Evolutionary conservation across 345 rosid species (phyloP).

Genomic region (Hirschfeldia incana): DNA sequence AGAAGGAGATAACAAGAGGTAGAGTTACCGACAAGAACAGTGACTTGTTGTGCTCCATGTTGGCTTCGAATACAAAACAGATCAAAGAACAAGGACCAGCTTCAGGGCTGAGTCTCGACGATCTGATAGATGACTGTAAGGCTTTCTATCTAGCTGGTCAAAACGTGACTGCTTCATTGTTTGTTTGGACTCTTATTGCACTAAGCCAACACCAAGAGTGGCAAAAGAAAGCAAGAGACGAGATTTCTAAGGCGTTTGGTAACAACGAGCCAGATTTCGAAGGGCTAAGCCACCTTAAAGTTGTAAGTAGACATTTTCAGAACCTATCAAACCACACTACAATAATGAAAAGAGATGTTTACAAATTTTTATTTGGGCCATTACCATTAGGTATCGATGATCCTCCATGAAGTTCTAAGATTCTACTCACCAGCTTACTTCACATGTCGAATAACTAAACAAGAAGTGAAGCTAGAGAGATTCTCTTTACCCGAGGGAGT

Average conservation of each 20-base stretch:
- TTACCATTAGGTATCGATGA: slow-evolving; percentile 37
- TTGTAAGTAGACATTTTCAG: slow-evolving; percentile 35
- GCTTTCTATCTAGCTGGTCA: slow-evolving; percentile 72
- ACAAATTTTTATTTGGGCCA: not conserved
- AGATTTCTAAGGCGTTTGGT: slow-evolving; percentile 44
- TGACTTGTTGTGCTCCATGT: slow-evolving; percentile 42
- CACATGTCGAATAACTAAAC: slow-evolving; percentile 36
- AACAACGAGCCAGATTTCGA: slow-evolving; percentile 44
- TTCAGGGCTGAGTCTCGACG: slow-evolving; percentile 37
- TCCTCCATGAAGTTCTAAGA: slow-evolving; percentile 41
- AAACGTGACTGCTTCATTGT: slow-evolving; percentile 52
- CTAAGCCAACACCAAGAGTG: slow-evolving; percentile 55
- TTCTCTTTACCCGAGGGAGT: slow-evolving; percentile 41
- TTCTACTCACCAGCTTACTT: slow-evolving; percentile 41
- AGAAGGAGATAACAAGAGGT: slow-evolving; percentile 37
- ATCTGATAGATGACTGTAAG: slow-evolving; percentile 63
- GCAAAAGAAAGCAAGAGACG: slow-evolving; percentile 60
- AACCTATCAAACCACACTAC: not conserved
- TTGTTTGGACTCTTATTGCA: slow-evolving; percentile 57
- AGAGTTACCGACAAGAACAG: slow-evolving; percentile 29
- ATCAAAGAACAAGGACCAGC: slow-evolving; percentile 36
- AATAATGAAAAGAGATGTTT: not conserved
- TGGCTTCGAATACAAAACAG: slow-evolving; percentile 34
- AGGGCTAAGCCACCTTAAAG: slow-evolving; percentile 42
- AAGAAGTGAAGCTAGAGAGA: slow-evolving; percentile 42